Conservation (phyloP, 2,329 filamentous ascomycete genomes). For the Penicillium sp. region DNA sequence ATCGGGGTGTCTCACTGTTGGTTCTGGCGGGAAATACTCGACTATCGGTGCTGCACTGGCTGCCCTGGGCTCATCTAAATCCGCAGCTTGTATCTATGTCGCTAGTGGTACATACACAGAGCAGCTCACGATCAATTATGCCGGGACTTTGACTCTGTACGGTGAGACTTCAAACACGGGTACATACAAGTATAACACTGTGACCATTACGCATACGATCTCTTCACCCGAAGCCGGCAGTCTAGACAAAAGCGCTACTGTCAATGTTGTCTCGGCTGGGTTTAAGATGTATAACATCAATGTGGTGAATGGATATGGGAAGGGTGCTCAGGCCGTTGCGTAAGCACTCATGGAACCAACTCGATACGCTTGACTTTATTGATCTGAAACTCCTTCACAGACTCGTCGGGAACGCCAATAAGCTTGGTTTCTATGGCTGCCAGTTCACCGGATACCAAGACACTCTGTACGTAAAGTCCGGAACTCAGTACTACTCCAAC, state of each 20-base stretch:
- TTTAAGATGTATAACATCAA: constrained; percentile 44
- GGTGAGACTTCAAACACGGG: constrained; percentile 36
- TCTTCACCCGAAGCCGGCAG: constrained; percentile 36
- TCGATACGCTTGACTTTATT: neutral
- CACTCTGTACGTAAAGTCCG: constrained; percentile 40
- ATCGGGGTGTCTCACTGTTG: constrained; percentile 33
- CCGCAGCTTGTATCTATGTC: constrained; percentile 40
- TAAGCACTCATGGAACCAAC: constrained; percentile 15
- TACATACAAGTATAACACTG: constrained; percentile 37
- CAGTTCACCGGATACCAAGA: constrained; percentile 42
- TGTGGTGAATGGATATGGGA: constrained; percentile 40
- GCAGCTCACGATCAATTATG: constrained; percentile 36
- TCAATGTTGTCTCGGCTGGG: constrained; percentile 34
- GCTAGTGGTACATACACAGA: constrained; percentile 39
- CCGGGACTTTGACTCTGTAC: constrained; percentile 36
- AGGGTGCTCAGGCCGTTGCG: constrained; percentile 42
- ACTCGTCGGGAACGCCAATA: constrained; percentile 35
- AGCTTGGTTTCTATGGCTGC: constrained; percentile 42
- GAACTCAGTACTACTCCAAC: constrained; percentile 41
- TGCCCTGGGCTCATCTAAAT: constrained; percentile 29
- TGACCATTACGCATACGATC: constrained; percentile 39
- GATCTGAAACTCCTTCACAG: constrained; percentile 10
- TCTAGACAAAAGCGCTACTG: constrained; percentile 37
- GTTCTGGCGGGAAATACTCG: constrained; percentile 26
- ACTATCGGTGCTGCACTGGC: constrained; percentile 33